Evolutionary conservation across 106 monocot species (phyloP), one percentile per base, ranked within the genome.

Genomic region (Alisma plantagoaquatica): DNA sequence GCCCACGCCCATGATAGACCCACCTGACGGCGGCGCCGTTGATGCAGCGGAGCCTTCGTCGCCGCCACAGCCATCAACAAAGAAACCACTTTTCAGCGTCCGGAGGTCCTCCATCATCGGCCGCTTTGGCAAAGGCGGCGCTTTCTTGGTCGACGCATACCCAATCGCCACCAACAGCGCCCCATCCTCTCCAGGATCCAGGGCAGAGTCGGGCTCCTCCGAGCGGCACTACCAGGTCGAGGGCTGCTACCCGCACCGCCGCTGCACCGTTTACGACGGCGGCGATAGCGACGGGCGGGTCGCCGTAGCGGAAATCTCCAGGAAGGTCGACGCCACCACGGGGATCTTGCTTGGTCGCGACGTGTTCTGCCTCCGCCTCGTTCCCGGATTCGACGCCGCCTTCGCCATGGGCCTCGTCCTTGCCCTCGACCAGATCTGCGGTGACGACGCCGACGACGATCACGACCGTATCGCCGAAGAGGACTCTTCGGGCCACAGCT

Each of bases 341-440:
- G 31, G 77, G 11, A 61, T 96, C 51, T 61, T 84, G 43, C 27
- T 96, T 20, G 78, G 88, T 1, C 73, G 55, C 28, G 96, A 96
- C 38, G 96, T 98, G 31, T 98, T 98, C 66, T 66, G 67, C 51
- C 81, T 90, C 20, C 29, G 68, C n/a, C 27, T 98, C 23, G 10
- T 33, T 22, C 82, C 81, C 0, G 55, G 67, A 2, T 76, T 79
- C 18, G 98, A 98, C 29, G 81, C 98, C 2, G 85, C 98, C 18
- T 85, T 98, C 35, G 75, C 74, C 47, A 98, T 98, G 90, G 98
- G 98, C 4, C 45, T 98, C 33, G 69, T 98, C 8, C 78, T 98
- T 24, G 82, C 79, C 31, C 82, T 98, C n/a, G 90, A 98, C 50
- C 80, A 66, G 73, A 79, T 98, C 33, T 59, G 68, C 20, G 73